Conservation (phyloP, 352 stramenopile genomes). For the Elongisporangium prolatum region DNA sequence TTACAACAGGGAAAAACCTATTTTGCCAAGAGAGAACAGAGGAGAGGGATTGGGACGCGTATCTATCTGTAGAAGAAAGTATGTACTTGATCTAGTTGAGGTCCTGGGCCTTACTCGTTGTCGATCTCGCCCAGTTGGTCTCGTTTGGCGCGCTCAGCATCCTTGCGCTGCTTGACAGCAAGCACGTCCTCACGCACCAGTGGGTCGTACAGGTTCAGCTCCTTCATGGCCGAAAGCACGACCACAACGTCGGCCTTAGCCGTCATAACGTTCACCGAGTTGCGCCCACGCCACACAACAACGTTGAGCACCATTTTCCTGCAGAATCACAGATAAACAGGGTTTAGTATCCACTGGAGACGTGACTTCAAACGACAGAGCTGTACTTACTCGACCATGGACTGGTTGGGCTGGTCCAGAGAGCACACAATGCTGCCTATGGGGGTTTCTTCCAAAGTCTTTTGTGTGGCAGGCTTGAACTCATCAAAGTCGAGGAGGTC, state of each 20-base stretch:
- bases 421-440: slow-evolving; percentile 80
- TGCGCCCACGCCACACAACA: slow-evolving; percentile 80
- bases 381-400: slow-evolving; percentile 60
- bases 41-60: background rate
- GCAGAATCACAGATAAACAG: slow-evolving; percentile 8
- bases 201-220: slow-evolving; percentile 69
- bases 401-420: slow-evolving; percentile 53
- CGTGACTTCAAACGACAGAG: background rate
- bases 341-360: background rate
- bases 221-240: slow-evolving; percentile 80
- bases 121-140: slow-evolving; percentile 9
- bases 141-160: slow-evolving; percentile 36
- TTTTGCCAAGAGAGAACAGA: slow-evolving; percentile 16
- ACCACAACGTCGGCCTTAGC: slow-evolving; percentile 75
- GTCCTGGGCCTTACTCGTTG: background rate
- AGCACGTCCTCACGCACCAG: slow-evolving; percentile 34
- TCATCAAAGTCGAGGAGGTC: slow-evolving; percentile 83
- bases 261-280: slow-evolving; percentile 86
- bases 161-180: slow-evolving; percentile 43
- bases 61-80: background rate
- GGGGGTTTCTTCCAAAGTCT: slow-evolving; percentile 47
- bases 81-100: background rate
- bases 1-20: slow-evolving; percentile 27
- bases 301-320: slow-evolving; percentile 83
- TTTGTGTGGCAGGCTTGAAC: slow-evolving; percentile 46